Evolutionary conservation across 805 yeast genomes (phyloP).

Genomic region (Ogataea sp.): DNA sequence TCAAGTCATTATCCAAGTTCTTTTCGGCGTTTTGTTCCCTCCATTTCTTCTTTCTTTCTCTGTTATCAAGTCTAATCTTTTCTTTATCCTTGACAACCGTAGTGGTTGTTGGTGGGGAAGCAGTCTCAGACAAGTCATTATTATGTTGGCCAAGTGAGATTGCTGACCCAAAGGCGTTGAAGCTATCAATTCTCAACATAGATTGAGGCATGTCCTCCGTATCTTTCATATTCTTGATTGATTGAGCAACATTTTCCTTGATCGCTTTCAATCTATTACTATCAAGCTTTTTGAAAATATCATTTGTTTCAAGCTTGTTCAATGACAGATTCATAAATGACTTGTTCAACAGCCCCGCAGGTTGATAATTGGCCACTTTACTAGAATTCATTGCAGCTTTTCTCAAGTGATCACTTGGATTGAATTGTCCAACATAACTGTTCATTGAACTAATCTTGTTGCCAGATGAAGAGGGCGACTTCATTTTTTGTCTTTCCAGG

Average conservation of each 20-base stretch:
- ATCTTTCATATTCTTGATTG: conserved; percentile 4
- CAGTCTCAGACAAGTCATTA: no score
- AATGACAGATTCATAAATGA: neutral
- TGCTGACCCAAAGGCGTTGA: no score
- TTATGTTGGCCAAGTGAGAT: no score
- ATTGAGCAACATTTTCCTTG: conserved; percentile 7
- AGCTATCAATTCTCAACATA: no score
- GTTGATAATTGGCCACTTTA: conserved; percentile 6
- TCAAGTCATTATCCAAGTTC: conserved; percentile 81
- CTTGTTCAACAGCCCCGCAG: conserved; percentile 6
- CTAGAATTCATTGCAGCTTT: conserved; percentile 40
- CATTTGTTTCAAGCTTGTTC: neutral
- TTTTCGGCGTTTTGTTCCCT: conserved; percentile 70
- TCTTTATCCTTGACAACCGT: conserved; percentile 38
- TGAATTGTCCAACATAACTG: neutral
- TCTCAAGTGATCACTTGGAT: conserved; percentile 42
- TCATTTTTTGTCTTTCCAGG: conserved; percentile 39
- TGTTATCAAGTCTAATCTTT: conserved; percentile 54
- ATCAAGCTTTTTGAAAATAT: conserved; percentile 6
- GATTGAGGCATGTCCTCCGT: no score
- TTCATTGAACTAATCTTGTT: no score
- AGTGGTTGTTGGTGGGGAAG: no score
- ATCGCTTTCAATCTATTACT: conserved; percentile 9
- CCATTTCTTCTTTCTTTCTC: conserved; percentile 79
- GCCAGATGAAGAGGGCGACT: neutral